A percentile compares a stretch with the other conserved stretches of the same genome.
Conservation (phyloP, 495 filamentous ascomycete genomes). For the Aspergillus bridgeri region DNA sequence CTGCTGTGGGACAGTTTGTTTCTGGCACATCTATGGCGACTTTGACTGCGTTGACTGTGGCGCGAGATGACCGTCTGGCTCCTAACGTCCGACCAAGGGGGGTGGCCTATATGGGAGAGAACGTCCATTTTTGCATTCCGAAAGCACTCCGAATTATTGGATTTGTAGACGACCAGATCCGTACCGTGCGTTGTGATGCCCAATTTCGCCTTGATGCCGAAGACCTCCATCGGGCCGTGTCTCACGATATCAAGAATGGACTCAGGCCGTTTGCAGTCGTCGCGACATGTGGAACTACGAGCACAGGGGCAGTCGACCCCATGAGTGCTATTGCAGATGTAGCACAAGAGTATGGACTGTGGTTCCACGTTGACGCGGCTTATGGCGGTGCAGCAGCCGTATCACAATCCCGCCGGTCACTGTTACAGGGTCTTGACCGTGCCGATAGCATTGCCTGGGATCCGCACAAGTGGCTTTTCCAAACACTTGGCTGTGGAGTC, state of each 20-base stretch:
- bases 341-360: slow-evolving; percentile 4
- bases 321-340: slow-evolving; percentile 15
- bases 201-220: slow-evolving; percentile 10
- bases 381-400: slow-evolving; percentile 26
- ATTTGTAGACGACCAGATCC: slow-evolving; percentile 18
- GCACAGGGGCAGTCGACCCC: slow-evolving; percentile 27
- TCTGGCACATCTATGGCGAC: slow-evolving; percentile 10
- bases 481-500: slow-evolving; percentile 23
- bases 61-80: neutral
- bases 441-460: slow-evolving; percentile 31
- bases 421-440: slow-evolving; percentile 7
- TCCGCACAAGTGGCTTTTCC: slow-evolving; percentile 34
- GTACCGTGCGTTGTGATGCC: slow-evolving; percentile 11
- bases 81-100: slow-evolving; percentile 4
- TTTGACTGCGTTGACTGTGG: slow-evolving; percentile 4
- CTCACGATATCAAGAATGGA: slow-evolving; percentile 12
- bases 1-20: slow-evolving; percentile 7
- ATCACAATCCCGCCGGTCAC: slow-evolving; percentile 6
- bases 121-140: slow-evolving; percentile 23
- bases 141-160: slow-evolving; percentile 24
- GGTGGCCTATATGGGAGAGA: slow-evolving; percentile 23
- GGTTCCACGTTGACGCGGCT: slow-evolving; percentile 24
- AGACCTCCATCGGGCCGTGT: slow-evolving; percentile 8
- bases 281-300: slow-evolving; percentile 25
- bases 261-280: slow-evolving; percentile 22